Percentiles rank a stretch among this genome's conserved stretches.
Conservation (phyloP, 371 early-diverging fungal species). For the Chytridium lagenaria region DNA sequence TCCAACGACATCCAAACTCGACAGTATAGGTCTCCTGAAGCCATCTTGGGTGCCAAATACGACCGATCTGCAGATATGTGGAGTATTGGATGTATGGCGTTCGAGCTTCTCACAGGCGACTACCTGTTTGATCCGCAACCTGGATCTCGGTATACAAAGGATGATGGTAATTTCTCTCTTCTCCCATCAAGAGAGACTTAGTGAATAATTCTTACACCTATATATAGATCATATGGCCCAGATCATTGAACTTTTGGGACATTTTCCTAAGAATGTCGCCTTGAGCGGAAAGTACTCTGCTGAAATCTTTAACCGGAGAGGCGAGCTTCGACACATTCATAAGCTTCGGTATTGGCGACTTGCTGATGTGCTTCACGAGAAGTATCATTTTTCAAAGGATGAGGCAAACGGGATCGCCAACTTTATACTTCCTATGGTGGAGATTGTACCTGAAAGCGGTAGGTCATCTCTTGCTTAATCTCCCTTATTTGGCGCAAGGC, state of each 20-base stretch:
- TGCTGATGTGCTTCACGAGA: slow-evolving; percentile 81
- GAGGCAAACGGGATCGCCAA: slow-evolving; percentile 48
- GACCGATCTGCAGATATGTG: slow-evolving; percentile 95
- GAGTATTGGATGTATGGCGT: slow-evolving; percentile 94
- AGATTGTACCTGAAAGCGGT: slow-evolving; percentile 46
- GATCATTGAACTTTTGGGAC: slow-evolving; percentile 91
- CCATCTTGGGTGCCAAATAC: slow-evolving; percentile 94
- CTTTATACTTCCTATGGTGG: slow-evolving; percentile 57
- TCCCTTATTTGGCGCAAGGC: no score
- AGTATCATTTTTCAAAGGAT: slow-evolving; percentile 66
- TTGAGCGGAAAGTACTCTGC: slow-evolving; percentile 75
- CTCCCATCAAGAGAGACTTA: no score
- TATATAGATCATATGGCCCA: slow-evolving; percentile 91
- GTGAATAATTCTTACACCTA: no score
- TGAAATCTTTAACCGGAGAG: slow-evolving; percentile 76
- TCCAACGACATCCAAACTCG: slow-evolving; percentile 97
- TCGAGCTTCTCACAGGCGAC: slow-evolving; percentile 93
- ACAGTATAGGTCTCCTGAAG: slow-evolving; percentile 98
- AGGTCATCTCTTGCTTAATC: no score
- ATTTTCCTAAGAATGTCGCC: slow-evolving; percentile 75
- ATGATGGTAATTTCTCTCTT: slow-evolving; percentile 78
- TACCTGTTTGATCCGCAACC: slow-evolving; percentile 93
- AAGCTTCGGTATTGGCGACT: slow-evolving; percentile 83
- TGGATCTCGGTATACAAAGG: slow-evolving; percentile 82
- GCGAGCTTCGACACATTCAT: slow-evolving; percentile 83